Evolutionary conservation across 139 green algal species (phyloP), one percentile per base, ranked within the genome.

Genomic region (Edaphochlamys debaryana): DNA sequence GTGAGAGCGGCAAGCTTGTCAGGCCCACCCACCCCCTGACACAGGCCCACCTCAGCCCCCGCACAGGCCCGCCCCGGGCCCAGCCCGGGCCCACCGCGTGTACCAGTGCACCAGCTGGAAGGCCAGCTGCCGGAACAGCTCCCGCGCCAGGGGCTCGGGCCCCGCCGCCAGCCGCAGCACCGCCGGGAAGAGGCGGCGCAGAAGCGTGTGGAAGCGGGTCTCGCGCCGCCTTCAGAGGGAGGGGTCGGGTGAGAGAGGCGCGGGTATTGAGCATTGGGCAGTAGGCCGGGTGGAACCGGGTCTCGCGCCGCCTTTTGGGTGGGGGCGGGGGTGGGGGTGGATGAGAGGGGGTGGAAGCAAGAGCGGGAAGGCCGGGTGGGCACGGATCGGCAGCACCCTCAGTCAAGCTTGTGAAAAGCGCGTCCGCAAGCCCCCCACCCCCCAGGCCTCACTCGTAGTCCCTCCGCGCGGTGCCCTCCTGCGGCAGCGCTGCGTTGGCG

Each of bases 51-150:
- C 11, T 15, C 11, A 11, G 15, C 48, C 11, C 48, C 11, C 48
- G 15, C 48, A 54, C n/a, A n/a, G n/a, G n/a, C n/a, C n/a, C n/a
- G n/a, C n/a, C n/a, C n/a, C n/a, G n/a, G n/a, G n/a, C n/a, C n/a
- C n/a, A n/a, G n/a, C n/a, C n/a, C n/a, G n/a, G n/a, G n/a, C n/a
- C n/a, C 48, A 84, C 78, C 66, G 25, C 3, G 78, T 84, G 78
- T 84, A 84, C 78, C 78, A 84, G 41, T 84, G 78, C 66, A 84
- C 78, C 66, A 84, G 78, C 64, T 84, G 78, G 2, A 42, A 36
- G 23, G 78, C 64, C 78, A 84, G 78, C 48, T 68, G 78, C 0
- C 66, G 40, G 52, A 84, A 84, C 36, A 77, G 48, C 9, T 84
- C 48, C 36, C 78, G 78, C 9, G 34, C 27, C 48, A 84, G 48